Percentiles rank a stretch among this genome's conserved stretches.
These are phyloP conservation scores for Chlorencoelia australis DNA, from an alignment of 2,329 filamentous ascomycete species.

Conservation along the genomic window DNA sequence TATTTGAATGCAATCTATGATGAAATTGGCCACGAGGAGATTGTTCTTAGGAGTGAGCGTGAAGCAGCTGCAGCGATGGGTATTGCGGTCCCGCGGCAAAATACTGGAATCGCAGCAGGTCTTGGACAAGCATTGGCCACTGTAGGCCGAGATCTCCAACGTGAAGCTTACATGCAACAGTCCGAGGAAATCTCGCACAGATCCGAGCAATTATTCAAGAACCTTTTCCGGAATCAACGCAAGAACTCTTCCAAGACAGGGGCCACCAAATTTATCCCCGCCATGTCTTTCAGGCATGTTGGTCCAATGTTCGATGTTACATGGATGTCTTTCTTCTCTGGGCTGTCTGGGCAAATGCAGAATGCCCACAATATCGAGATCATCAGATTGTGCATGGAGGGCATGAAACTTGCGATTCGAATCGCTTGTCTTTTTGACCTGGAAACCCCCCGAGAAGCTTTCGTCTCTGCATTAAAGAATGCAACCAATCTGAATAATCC, in stretches of 20 bases:
- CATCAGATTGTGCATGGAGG: conserved; percentile 86
- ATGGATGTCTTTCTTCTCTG: conserved; percentile 98
- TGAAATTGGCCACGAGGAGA: conserved; percentile 84
- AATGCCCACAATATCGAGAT: conserved; percentile 88
- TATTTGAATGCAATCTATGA: conserved; percentile 86
- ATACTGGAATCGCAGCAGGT: conserved; percentile 64
- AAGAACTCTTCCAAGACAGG: conserved; percentile 62
- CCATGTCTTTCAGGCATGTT: conserved; percentile 87
- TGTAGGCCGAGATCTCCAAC: conserved; percentile 80
- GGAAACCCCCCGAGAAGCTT: conserved; percentile 86
- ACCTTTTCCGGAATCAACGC: conserved; percentile 79
- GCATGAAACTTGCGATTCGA: conserved; percentile 85
- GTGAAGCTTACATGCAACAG: conserved; percentile 88
- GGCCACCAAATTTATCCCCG: conserved; percentile 72
- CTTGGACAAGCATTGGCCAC: conserved; percentile 86
- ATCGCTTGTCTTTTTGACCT: conserved; percentile 92
- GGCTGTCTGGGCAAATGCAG: conserved; percentile 85
- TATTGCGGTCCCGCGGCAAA: conserved; percentile 44
- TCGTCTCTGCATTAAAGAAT: conserved; percentile 84
- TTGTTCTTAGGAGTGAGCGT: conserved; percentile 86
- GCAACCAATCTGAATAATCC: conserved; percentile 95
- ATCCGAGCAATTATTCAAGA: conserved; percentile 82
- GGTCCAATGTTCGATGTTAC: conserved; percentile 98
- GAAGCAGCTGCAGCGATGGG: conserved; percentile 79
- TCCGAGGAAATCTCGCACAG: conserved; percentile 79